Percentiles rank a stretch among this genome's conserved stretches.
Evolutionary conservation across 345 rosid genomes (phyloP).

Genomic region (Combretum micranthum): DNA sequence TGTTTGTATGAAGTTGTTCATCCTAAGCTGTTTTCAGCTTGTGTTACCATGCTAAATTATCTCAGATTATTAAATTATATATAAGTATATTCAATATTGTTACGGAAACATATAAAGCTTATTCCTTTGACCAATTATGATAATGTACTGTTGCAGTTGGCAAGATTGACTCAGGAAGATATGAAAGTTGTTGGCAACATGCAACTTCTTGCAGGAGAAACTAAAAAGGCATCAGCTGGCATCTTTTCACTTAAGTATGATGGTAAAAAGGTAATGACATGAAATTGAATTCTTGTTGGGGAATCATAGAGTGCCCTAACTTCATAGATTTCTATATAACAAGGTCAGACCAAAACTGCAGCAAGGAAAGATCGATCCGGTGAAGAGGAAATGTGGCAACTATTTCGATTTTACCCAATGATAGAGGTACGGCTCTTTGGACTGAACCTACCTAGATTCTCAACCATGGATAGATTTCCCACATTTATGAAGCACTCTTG

Average conservation of each 20-base stretch:
- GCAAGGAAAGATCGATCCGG: conserved; percentile 75
- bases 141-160: conserved; percentile 43
- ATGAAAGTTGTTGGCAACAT: conserved; percentile 72
- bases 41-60: no score
- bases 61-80: no score
- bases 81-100: no score
- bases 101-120: no score
- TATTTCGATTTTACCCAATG: conserved; percentile 84
- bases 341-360: conserved; percentile 62
- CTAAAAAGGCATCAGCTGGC: conserved; percentile 32
- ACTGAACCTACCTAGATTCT: background rate
- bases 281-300: background rate
- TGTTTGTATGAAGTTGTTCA: no score
- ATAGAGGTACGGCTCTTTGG: conserved; percentile 48
- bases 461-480: no score
- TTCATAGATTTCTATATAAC: conserved; percentile 1
- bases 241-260: conserved; percentile 84
- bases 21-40: no score
- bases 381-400: conserved; percentile 90
- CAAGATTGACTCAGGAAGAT: conserved; percentile 60
- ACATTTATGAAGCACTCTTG: no score
- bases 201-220: conserved; percentile 58
- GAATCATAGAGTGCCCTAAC: conserved; percentile 7
- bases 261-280: conserved; percentile 57
- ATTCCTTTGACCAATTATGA: background rate